Base-by-base conservation (phyloP, 2,329 filamentous ascomycete genomes). In the Lasiodiplodia theobromae region DNA sequence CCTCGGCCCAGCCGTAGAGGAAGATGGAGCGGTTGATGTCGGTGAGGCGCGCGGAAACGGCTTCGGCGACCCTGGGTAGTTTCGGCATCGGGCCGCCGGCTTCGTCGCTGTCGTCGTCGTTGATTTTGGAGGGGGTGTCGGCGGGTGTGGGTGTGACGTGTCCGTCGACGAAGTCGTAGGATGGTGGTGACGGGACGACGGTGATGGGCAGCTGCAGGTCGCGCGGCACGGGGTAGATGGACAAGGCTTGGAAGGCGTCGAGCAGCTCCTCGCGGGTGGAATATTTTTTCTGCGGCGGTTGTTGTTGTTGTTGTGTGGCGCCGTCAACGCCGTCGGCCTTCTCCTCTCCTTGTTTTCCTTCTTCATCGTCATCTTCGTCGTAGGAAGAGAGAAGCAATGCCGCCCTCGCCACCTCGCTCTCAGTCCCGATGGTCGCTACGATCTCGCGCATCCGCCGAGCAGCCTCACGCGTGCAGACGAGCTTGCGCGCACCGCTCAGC, bases 1-100 rank as follows among this genome's bases (percentile, higher is more conserved):
- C 82, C 10, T 82, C 79, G 11, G 84, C 83, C 92, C 92, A 94
- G 18, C 91, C 91, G 74, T 89, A 89, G 65, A 91, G 81, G 74
- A 94, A 92, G 10, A 93, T 91, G 23, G 89, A 89, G 66, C 84
- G 80, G 73, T 92, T 93, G 68, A 92, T 88, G 14, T 83, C 78
- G 0, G 86, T 88, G 64, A 92, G 80, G 6, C 82, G 80, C 10
- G 81, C 72, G 5, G 75, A 82, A 65, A 84, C 84, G 71, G 74
- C 80, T 51, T 73, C 79, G 14, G 86, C 81, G 16, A 80, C 78
- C 2, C 75, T 70, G 25, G 86, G 86, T 3, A 34, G 8, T 34
- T 34, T 34, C 31, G 31, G 31, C 2, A 10, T 34, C 31, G 8
- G 89, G 78, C 14, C 77, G 81, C 14, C 11, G 23, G 23, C 23